phyloP scores from a whole-genome alignment of 2,329 filamentous ascomycete species.

The Alternaria tenuissima region DNA sequence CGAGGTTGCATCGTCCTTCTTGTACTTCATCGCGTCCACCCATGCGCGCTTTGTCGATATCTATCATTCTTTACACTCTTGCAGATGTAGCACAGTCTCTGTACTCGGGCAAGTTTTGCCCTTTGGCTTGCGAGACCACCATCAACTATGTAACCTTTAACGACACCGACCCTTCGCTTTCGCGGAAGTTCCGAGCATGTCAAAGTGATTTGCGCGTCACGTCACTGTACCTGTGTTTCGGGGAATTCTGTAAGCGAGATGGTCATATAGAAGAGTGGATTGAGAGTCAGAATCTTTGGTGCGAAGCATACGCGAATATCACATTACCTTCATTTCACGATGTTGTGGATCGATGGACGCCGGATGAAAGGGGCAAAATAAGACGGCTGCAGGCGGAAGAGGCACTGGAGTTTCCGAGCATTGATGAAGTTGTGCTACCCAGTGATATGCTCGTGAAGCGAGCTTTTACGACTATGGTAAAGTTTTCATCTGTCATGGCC shows the following conservation, averaged over 20 bases:
- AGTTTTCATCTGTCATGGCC: not conserved
- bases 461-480: constrained; percentile 42
- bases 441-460: constrained; percentile 33
- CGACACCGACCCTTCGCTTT: constrained; percentile 37
- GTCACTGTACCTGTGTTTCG: constrained; percentile 43
- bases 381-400: constrained; percentile 30
- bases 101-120: constrained; percentile 37
- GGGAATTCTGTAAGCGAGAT: constrained; percentile 33
- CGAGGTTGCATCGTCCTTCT: constrained; percentile 16
- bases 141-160: constrained; percentile 44
- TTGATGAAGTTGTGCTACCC: constrained; percentile 33
- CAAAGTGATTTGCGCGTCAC: constrained; percentile 34
- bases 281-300: constrained; percentile 27
- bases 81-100: constrained; percentile 23
- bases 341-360: constrained; percentile 33
- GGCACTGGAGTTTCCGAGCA: constrained; percentile 25
- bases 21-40: constrained; percentile 16
- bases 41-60: constrained; percentile 27
- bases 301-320: constrained; percentile 30
- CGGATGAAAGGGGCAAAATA: constrained; percentile 25
- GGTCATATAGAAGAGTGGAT: constrained; percentile 30
- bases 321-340: constrained; percentile 37
- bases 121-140: constrained; percentile 39
- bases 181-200: constrained; percentile 39
- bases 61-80: constrained; percentile 12